Evolutionary conservation across 257 asterid genomes (phyloP).

Genomic region (Lithospermum erythrorhizon): DNA sequence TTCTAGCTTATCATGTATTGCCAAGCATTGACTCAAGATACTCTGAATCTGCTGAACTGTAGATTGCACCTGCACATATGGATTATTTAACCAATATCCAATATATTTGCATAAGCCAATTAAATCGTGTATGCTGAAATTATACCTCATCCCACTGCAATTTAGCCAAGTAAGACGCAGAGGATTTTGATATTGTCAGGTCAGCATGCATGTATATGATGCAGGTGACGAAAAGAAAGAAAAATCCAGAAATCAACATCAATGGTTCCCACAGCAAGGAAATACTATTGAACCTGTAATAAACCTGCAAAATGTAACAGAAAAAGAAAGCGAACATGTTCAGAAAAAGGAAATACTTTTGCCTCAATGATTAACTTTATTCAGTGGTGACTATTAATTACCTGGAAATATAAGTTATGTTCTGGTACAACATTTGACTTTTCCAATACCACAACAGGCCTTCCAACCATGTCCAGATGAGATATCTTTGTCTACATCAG

Average conservation of each 20-base stretch:
- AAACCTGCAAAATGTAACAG: conserved; percentile 46
- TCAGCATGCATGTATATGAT: conserved; percentile 64
- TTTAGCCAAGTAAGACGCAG: conserved; percentile 78
- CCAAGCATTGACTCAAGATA: conserved; percentile 48
- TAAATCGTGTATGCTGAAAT: conserved; percentile 4
- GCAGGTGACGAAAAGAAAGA: conserved; percentile 73
- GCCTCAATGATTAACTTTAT: background rate
- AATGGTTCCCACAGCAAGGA: conserved; percentile 75
- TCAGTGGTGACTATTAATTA: conserved; percentile 14
- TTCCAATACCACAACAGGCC: conserved; percentile 79
- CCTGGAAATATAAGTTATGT: conserved; percentile 91
- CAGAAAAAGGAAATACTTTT: too few relatives aligned
- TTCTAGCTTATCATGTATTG: conserved; percentile 70
- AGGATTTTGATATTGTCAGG: conserved; percentile 87
- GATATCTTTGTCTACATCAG: conserved; percentile 63
- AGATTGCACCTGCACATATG: conserved; percentile 55
- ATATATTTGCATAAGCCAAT: conserved; percentile 2
- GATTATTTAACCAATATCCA: background rate
- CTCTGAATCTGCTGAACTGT: conserved; percentile 58
- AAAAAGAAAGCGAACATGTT: conserved; percentile 6
- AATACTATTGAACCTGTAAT: conserved; percentile 74
- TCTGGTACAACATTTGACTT: conserved; percentile 82
- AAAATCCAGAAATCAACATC: conserved; percentile 84
- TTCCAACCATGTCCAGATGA: conserved; percentile 82
- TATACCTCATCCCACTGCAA: conserved; percentile 97